Conservation (phyloP, 345 rosid species). For the Ricinus communis region DNA sequence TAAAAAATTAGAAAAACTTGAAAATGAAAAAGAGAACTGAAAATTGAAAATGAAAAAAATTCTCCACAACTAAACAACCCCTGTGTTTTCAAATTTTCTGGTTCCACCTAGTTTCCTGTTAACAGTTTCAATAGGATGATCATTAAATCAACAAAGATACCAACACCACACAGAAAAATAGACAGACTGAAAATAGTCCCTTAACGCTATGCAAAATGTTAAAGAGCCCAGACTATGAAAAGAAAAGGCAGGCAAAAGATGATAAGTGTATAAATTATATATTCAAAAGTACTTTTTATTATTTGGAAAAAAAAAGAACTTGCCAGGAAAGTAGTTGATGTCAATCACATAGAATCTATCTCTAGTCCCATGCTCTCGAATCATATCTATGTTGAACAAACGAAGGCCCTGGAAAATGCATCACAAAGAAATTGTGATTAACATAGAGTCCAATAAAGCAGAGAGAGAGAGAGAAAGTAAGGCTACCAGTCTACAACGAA, state of each 20-base stretch:
- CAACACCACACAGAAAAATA: not conserved
- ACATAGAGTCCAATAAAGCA: not conserved
- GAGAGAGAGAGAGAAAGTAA: slow-evolving; percentile 8
- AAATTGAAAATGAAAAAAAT: no score
- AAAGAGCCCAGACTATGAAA: not conserved
- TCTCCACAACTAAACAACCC: no score
- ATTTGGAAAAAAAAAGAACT: no score
- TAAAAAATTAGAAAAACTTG: no score
- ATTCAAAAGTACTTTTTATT: no score
- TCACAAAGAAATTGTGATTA: not conserved
- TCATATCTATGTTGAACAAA: slow-evolving; percentile 87
- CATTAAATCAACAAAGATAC: not conserved
- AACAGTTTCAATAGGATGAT: not conserved
- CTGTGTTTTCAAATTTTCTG: not conserved
- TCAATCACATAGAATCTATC: slow-evolving; percentile 79
- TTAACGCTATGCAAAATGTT: not conserved
- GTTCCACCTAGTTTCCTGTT: not conserved
- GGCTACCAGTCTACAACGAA: slow-evolving; percentile 62
- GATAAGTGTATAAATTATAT: no score
- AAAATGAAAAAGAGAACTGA: no score
- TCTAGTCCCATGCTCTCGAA: slow-evolving; percentile 70
- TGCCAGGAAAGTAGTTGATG: slow-evolving; percentile 94
- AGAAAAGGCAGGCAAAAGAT: not conserved
- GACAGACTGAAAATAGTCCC: not conserved
- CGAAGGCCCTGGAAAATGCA: slow-evolving; percentile 57